Evolutionary conservation across 2,329 filamentous ascomycete species (phyloP).

Genomic region (Verticillium dahliae): DNA sequence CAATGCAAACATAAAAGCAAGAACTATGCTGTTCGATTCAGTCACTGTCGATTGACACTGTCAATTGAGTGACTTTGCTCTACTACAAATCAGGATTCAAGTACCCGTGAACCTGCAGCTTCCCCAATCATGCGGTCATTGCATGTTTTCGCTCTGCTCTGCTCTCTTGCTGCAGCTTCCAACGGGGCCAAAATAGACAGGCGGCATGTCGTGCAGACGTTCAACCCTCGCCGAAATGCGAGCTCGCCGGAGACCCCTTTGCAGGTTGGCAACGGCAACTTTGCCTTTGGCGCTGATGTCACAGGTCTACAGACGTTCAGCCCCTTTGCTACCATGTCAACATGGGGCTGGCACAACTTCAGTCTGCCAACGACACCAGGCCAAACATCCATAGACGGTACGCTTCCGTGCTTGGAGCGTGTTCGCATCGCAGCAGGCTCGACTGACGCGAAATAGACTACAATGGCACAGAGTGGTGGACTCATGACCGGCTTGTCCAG

Average conservation of each 20-base stretch:
- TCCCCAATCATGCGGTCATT: conserved; percentile 1
- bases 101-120: too few species aligned
- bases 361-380: conserved; percentile 33
- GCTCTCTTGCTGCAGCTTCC: conserved; percentile 10
- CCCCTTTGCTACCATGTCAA: conserved; percentile 38
- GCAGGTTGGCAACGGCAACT: conserved; percentile 42
- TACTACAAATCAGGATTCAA: too few species aligned
- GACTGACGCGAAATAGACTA: conserved; percentile 23
- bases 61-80: not conserved
- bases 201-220: conserved; percentile 26
- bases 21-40: not conserved
- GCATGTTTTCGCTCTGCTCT: conserved; percentile 9
- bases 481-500: conserved; percentile 31
- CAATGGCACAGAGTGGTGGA: conserved; percentile 34
- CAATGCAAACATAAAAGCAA: not conserved
- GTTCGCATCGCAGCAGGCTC: not conserved
- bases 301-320: conserved; percentile 40
- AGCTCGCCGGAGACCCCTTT: conserved; percentile 44
- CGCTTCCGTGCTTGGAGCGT: not conserved
- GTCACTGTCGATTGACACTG: not conserved
- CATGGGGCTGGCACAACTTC: conserved; percentile 44
- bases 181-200: conserved; percentile 19
- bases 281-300: conserved; percentile 39
- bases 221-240: conserved; percentile 40
- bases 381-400: conserved; percentile 13